Conservation (phyloP, 2,329 filamentous ascomycete species). For the Penicillium italicum region DNA sequence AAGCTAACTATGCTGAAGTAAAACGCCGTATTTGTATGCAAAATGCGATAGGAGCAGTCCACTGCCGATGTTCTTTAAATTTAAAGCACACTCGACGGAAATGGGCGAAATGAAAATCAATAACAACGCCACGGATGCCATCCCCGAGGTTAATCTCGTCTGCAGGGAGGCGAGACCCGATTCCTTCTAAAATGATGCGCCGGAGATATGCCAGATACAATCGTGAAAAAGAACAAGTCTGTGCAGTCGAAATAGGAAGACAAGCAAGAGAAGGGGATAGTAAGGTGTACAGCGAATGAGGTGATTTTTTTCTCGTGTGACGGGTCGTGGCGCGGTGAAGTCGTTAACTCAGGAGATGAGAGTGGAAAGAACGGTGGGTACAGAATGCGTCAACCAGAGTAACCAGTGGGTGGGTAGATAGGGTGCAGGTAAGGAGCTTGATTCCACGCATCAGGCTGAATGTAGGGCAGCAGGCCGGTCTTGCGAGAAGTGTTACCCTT, state of each 20-base stretch:
- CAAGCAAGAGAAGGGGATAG: constrained; percentile 3
- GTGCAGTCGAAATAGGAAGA: constrained; percentile 11
- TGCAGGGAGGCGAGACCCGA: constrained; percentile 8
- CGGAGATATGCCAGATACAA: constrained; percentile 16
- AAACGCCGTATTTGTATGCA: constrained; percentile 24
- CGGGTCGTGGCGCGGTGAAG: constrained; percentile 27
- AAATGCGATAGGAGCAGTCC: constrained; percentile 21
- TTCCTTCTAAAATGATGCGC: constrained; percentile 19
- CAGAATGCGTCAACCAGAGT: constrained; percentile 21
- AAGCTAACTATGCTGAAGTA: neutral
- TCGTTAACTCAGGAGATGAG: constrained; percentile 21
- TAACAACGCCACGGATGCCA: constrained; percentile 15
- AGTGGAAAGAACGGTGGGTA: neutral
- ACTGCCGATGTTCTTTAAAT: neutral
- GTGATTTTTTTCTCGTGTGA: constrained; percentile 23
- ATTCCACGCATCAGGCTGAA: constrained; percentile 45
- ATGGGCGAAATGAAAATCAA: neutral
- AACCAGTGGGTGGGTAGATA: constrained; percentile 30
- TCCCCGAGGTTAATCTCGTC: neutral
- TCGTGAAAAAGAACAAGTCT: constrained; percentile 10
- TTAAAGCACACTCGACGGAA: neutral
- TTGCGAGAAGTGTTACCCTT: constrained; percentile 62
- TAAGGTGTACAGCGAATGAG: constrained; percentile 22
- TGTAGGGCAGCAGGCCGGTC: constrained; percentile 64
- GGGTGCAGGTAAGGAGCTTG: constrained; percentile 32